Conservation (phyloP, 2,329 filamentous ascomycete genomes). For the Pyrenophora teres region DNA sequence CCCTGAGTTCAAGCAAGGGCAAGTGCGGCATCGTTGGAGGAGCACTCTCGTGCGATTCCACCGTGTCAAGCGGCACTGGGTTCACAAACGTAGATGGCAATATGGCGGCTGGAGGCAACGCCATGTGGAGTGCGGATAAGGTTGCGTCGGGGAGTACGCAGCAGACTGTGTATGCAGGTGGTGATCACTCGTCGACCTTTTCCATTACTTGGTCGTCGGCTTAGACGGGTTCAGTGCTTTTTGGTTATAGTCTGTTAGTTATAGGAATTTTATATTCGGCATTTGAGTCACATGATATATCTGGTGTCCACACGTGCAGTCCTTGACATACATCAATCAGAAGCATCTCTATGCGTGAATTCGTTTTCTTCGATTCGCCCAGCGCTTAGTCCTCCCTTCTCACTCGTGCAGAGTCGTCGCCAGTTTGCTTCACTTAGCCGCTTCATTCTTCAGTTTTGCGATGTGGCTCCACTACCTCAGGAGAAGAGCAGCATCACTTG, state of each 20-base stretch:
- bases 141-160: constrained; percentile 52
- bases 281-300: too few relatives aligned
- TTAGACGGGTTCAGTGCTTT: background rate
- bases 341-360: too few relatives aligned
- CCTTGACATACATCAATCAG: too few relatives aligned
- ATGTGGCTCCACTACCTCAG: too few relatives aligned
- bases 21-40: constrained; percentile 61
- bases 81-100: constrained; percentile 48
- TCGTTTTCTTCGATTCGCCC: too few relatives aligned
- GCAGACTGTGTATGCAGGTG: constrained; percentile 50
- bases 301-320: too few relatives aligned
- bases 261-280: background rate
- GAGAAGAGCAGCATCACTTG: too few relatives aligned
- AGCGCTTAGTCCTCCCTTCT: too few relatives aligned
- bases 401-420: too few relatives aligned
- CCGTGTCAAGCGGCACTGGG: constrained; percentile 49
- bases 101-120: constrained; percentile 47
- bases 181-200: constrained; percentile 39
- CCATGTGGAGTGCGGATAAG: constrained; percentile 51
- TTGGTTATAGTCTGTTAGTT: too few relatives aligned
- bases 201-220: constrained; percentile 46
- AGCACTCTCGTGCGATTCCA: constrained; percentile 60
- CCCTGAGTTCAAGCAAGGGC: constrained; percentile 41
- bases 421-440: too few relatives aligned
- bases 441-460: too few relatives aligned